Evolutionary conservation across 495 filamentous ascomycete species (phyloP).

Genomic region (Tuber brumale): DNA sequence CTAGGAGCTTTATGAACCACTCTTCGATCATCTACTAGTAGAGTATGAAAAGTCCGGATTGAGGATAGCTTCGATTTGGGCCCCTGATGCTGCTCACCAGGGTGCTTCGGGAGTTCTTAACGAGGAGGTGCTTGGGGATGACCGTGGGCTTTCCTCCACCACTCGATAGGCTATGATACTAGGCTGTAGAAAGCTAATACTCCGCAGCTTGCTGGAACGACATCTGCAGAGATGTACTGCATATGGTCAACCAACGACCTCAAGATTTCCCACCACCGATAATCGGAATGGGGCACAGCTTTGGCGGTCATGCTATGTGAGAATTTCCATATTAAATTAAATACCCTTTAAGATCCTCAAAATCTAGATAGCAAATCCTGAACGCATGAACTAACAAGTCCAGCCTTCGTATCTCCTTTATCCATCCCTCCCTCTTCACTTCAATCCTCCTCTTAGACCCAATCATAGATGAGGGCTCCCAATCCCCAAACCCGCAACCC

Average conservation of each 20-base stretch:
- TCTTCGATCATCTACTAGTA: constrained; percentile 69
- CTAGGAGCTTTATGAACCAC: constrained; percentile 79
- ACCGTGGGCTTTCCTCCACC: constrained; percentile 52
- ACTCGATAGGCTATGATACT: constrained; percentile 12
- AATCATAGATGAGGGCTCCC: constrained; percentile 51
- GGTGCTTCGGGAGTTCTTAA: constrained; percentile 71
- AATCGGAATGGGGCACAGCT: constrained; percentile 85
- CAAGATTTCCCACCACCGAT: constrained; percentile 76
- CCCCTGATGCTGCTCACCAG: constrained; percentile 72
- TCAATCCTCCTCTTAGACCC: constrained; percentile 76
- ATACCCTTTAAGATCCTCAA: background rate
- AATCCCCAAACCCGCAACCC: constrained; percentile 30
- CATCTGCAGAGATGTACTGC: constrained; percentile 77
- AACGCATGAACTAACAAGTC: constrained; percentile 8
- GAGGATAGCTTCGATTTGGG: constrained; percentile 74
- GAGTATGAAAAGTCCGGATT: constrained; percentile 53
- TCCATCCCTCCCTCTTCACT: constrained; percentile 76
- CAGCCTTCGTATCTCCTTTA: constrained; percentile 48
- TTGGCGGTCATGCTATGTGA: constrained; percentile 66
- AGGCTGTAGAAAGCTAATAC: constrained; percentile 5
- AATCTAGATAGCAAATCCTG: background rate
- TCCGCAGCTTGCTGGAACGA: constrained; percentile 71
- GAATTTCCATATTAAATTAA: constrained; percentile 40
- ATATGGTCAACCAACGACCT: constrained; percentile 78
- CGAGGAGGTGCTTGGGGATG: constrained; percentile 65